phyloP scores from a whole-genome alignment of 2,329 filamentous ascomycete species.

The Emergomyces pasteurianus region DNA sequence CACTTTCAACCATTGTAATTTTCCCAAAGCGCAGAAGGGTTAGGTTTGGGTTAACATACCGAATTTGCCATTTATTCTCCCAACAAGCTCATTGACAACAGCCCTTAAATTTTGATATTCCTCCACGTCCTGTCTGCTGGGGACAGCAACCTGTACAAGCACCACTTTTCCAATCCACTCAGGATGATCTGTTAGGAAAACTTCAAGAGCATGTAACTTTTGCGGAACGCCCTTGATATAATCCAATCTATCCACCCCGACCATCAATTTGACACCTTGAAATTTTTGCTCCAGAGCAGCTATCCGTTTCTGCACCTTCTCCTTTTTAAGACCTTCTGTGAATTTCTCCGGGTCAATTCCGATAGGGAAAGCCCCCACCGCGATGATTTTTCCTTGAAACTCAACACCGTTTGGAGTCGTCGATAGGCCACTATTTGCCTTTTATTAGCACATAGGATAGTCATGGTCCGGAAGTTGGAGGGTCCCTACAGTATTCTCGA shows the following conservation, averaged over 20 bases:
- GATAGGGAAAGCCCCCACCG: slow-evolving; percentile 91
- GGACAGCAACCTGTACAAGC: slow-evolving; percentile 89
- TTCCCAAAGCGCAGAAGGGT: neutral
- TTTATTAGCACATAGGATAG: neutral
- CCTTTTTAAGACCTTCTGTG: slow-evolving; percentile 72
- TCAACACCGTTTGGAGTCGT: slow-evolving; percentile 92
- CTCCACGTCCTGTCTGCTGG: slow-evolving; percentile 88
- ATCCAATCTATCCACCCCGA: slow-evolving; percentile 90
- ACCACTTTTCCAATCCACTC: slow-evolving; percentile 98
- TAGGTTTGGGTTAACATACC: slow-evolving; percentile 33
- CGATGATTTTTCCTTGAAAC: slow-evolving; percentile 76
- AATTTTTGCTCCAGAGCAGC: slow-evolving; percentile 78
- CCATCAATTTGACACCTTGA: slow-evolving; percentile 88
- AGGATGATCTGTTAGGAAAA: slow-evolving; percentile 91
- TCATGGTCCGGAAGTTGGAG: slow-evolving; percentile 7
- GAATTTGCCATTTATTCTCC: slow-evolving; percentile 93
- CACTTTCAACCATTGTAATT: no score
- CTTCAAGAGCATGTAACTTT: slow-evolving; percentile 90
- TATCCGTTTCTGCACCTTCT: slow-evolving; percentile 79
- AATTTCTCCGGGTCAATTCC: slow-evolving; percentile 98
- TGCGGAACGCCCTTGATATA: slow-evolving; percentile 99
- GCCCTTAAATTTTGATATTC: slow-evolving; percentile 95
- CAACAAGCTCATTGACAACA: slow-evolving; percentile 92
- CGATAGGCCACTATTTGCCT: slow-evolving; percentile 28
- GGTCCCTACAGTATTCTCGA: slow-evolving; percentile 68